A percentile compares a stretch with the other conserved stretches of the same genome.
phyloP scores from a whole-genome alignment of 2,329 filamentous ascomycete species.

The Xylariaceae sp. region DNA sequence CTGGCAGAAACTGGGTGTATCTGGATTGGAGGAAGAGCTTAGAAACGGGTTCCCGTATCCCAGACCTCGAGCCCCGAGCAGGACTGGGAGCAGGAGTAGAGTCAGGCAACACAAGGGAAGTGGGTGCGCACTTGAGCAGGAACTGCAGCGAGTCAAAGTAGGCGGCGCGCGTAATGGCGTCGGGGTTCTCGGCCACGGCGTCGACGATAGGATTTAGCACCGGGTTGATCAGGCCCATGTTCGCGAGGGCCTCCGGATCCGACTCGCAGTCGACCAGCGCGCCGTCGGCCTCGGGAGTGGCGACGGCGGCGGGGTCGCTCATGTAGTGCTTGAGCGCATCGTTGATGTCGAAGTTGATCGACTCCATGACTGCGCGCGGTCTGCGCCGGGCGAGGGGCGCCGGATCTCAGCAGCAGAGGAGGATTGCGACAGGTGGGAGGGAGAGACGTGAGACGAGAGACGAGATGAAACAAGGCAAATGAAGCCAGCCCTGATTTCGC shows the following conservation, averaged over 20 bases:
- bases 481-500: no score
- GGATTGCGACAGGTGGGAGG: no score
- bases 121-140: slow-evolving; percentile 82
- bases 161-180: slow-evolving; percentile 70
- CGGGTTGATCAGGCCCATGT: slow-evolving; percentile 64
- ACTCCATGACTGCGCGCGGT: slow-evolving; percentile 47
- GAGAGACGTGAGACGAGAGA: no score
- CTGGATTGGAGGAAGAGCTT: slow-evolving; percentile 61
- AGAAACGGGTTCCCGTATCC: slow-evolving; percentile 46
- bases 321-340: slow-evolving; percentile 95
- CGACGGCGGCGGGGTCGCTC: slow-evolving; percentile 77
- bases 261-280: slow-evolving; percentile 86
- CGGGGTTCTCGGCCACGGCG: slow-evolving; percentile 83
- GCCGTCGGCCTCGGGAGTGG: slow-evolving; percentile 77
- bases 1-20: slow-evolving; percentile 71
- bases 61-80: slow-evolving; percentile 12
- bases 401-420: no score
- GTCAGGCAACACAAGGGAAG: slow-evolving; percentile 37
- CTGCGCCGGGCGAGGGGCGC: no score
- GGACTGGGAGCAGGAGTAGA: slow-evolving; percentile 16
- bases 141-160: slow-evolving; percentile 93
- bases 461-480: no score
- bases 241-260: slow-evolving; percentile 76
- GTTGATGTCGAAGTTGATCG: slow-evolving; percentile 89
- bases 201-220: slow-evolving; percentile 90